Evolutionary conservation across 305 asterid genomes (phyloP), one percentile per base, ranked within the genome.

Genomic region (Fraxinus latifolia): DNA sequence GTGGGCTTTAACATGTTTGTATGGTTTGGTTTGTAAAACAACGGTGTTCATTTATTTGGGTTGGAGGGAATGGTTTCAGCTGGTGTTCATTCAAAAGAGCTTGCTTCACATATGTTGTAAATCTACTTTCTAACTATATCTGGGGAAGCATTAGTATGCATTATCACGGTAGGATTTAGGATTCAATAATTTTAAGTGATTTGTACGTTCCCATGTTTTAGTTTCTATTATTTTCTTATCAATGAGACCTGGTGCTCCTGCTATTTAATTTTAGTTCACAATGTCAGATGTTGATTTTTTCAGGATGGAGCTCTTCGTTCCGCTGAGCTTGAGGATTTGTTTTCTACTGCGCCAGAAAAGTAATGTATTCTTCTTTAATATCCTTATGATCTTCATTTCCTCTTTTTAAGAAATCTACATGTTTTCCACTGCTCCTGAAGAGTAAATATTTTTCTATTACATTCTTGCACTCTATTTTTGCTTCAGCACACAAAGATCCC

Each of bases 291-390:
- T 55, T 85, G 79, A 82, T 77, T 50, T 4, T 77, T 83, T 84
- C 85, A 96, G 98, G 98, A 94, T 89, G 98, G 96, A 82, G 92
- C 94, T 44, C 98, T 96, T 83, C 92, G 93, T 79, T 74, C 90
- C 79, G 86, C 87, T 62, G 99, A 96, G 89, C 90, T 96, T 78
- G 99, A 96, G 17, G 98, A 96, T 88, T 84, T 96, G 84, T 96
- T 94, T 87, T 96, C 98, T 58, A 93, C 96, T 14, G 97, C 98
- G 12, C 98, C 99, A 42, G 99, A 96, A 84, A 94, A 91, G 98
- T 96, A 96, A 90, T 85, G 21, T 77, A 29, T 53, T 83, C 67
- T 84, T 65, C 81, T 81, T 79, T 74, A 55, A 75, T 58, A 74
- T 72, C 44, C 60, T 55, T 32, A 21, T 19, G 23, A 17, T 27